A percentile compares a stretch with the other conserved stretches of the same genome.
phyloP scores from a whole-genome alignment of 495 filamentous ascomycete species.

The Aspergillus affinis region DNA sequence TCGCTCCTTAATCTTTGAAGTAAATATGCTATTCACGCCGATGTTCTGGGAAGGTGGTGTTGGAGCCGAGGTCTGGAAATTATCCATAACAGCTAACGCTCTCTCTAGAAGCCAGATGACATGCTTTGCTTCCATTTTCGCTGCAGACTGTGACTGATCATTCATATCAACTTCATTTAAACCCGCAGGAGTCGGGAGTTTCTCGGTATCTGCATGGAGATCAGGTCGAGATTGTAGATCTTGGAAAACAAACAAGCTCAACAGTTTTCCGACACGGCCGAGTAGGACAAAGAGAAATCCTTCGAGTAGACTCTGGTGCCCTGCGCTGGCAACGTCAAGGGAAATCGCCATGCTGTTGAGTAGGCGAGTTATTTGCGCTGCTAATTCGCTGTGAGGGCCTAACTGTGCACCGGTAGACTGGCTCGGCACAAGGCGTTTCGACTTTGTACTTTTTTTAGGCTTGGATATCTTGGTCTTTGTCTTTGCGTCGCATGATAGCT shows the following conservation, averaged over 20 bases:
- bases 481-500: not conserved
- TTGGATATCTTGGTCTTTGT: constrained; percentile 7
- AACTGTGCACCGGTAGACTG: not conserved
- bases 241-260: constrained; percentile 40
- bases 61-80: not conserved
- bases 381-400: constrained; percentile 18
- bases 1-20: constrained; percentile 26
- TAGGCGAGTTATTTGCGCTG: constrained; percentile 20
- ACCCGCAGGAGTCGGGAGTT: constrained; percentile 32
- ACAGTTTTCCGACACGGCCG: constrained; percentile 35
- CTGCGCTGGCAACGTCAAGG: constrained; percentile 24
- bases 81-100: constrained; percentile 27
- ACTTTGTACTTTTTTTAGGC: constrained; percentile 7
- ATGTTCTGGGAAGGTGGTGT: not conserved
- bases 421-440: constrained; percentile 5
- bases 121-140: constrained; percentile 32
- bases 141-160: constrained; percentile 19
- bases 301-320: constrained; percentile 36
- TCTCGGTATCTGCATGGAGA: constrained; percentile 17
- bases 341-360: constrained; percentile 31
- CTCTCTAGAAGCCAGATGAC: constrained; percentile 41
- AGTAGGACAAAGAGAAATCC: constrained; percentile 39
- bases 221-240: constrained; percentile 27
- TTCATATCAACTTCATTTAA: constrained; percentile 25
- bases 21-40: constrained; percentile 11